Evolutionary conservation across 495 filamentous ascomycete species (phyloP).

Genomic region (Xylaria venustula): DNA sequence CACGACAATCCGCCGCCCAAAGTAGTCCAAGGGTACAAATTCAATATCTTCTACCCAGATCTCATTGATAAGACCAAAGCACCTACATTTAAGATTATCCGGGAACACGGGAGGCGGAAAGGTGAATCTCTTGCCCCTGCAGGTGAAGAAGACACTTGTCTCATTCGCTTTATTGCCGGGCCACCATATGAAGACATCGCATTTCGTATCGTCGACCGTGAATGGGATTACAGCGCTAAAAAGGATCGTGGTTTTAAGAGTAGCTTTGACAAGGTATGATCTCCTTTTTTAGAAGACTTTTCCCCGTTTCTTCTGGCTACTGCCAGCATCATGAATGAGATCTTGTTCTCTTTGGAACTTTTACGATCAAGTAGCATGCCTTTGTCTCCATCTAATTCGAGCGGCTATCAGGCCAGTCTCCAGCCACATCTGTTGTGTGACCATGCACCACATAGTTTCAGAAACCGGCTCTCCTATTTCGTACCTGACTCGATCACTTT

Average conservation of each 20-base stretch:
- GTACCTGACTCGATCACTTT: conserved; percentile 5
- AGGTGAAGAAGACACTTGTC: conserved; percentile 96
- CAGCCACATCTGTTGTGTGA: conserved; percentile 19
- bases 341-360: not conserved
- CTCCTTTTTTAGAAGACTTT: conserved; percentile 14
- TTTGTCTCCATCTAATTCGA: conserved; percentile 9
- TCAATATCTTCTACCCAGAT: conserved; percentile 99
- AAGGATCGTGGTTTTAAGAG: conserved; percentile 92
- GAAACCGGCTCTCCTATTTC: conserved; percentile 13
- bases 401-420: conserved; percentile 10
- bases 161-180: conserved; percentile 94
- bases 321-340: no score
- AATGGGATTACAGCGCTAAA: conserved; percentile 99
- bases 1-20: conserved; percentile 98
- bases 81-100: conserved; percentile 91
- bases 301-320: no score
- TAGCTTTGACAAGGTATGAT: conserved; percentile 91
- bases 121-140: conserved; percentile 92
- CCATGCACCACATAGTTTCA: conserved; percentile 14
- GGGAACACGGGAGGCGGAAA: conserved; percentile 81
- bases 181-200: conserved; percentile 97
- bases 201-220: conserved; percentile 96
- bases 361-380: conserved; percentile 4
- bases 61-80: conserved; percentile 95
- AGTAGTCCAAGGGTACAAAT: conserved; percentile 98